Percentiles rank a stretch among this genome's conserved stretches.
Evolutionary conservation across 2,329 filamentous ascomycete species (phyloP).

Genomic region (Cadophora gregata): DNA sequence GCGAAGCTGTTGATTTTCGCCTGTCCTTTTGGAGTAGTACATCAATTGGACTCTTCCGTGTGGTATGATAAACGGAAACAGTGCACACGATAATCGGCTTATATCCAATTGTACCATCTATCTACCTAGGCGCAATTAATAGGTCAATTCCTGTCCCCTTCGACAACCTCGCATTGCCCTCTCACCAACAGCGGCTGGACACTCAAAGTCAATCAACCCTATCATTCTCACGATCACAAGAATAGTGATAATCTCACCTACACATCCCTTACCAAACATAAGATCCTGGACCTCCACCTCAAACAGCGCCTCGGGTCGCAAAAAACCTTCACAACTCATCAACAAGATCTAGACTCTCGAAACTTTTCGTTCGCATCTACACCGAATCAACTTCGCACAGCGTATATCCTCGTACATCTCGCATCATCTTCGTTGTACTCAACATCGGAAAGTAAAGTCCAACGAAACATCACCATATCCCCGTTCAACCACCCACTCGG

Average conservation of each 20-base stretch:
- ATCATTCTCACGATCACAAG: neutral
- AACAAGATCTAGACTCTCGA: neutral
- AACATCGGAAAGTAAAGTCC: neutral
- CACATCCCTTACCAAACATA: neutral
- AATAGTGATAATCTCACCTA: neutral
- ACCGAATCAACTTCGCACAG: neutral
- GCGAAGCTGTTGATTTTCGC: no score
- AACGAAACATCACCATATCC: neutral
- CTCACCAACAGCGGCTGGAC: no score
- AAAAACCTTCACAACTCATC: neutral
- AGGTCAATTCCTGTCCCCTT: no score
- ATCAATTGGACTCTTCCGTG: no score
- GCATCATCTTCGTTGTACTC: neutral
- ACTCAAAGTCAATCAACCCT: no score
- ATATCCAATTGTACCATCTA: no score
- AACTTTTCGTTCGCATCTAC: neutral
- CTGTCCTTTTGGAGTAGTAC: no score
- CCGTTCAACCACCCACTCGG: neutral
- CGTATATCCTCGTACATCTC: conserved; percentile 10
- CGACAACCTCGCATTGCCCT: no score
- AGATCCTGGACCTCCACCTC: neutral
- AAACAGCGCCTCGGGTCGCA: neutral
- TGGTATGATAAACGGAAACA: no score
- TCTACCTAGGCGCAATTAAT: no score
- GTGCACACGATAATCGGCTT: no score